Conservation (phyloP, 805 yeast species). For the Yarrowia porcina region DNA sequence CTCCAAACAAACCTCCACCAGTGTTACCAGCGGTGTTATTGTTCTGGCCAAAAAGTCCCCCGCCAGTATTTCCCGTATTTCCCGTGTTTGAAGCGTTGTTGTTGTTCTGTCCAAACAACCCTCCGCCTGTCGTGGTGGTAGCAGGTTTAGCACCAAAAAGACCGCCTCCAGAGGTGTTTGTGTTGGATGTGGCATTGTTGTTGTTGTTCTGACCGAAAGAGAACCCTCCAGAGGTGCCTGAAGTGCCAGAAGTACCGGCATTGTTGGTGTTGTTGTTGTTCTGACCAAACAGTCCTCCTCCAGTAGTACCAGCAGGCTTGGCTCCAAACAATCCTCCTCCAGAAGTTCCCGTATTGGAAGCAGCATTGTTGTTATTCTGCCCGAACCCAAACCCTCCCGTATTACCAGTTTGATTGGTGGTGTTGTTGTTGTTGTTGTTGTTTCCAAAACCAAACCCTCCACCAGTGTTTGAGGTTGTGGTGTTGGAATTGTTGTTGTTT, state of each 20-base stretch:
- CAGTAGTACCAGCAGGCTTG: conserved; percentile 22
- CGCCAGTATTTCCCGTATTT: conserved; percentile 14
- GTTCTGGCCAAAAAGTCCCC: conserved; percentile 29
- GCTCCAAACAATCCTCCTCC: conserved; percentile 32
- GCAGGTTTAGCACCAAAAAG: conserved; percentile 28
- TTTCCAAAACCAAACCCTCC: conserved; percentile 1
- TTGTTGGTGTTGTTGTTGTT: conserved; percentile 2
- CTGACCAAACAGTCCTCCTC: conserved; percentile 32
- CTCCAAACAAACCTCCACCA: conserved; percentile 35
- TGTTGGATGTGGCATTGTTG: conserved; percentile 26
- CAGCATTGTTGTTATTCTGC: conserved; percentile 26
- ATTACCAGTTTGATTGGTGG: background rate
- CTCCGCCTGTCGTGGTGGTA: conserved; percentile 27
- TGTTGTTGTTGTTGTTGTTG: conserved; percentile 10
- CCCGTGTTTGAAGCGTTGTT: conserved; percentile 27
- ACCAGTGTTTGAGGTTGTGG: background rate
- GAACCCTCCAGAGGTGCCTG: conserved; percentile 28
- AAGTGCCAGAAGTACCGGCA: conserved; percentile 21
- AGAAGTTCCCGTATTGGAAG: conserved; percentile 5
- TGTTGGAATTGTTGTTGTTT: conserved; percentile 31
- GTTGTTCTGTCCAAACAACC: conserved; percentile 26
- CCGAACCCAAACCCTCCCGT: conserved; percentile 38
- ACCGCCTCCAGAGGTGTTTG: conserved; percentile 28
- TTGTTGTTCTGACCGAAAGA: conserved; percentile 29
- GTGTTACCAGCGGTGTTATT: conserved; percentile 5